Conservation (phyloP, 2,329 filamentous ascomycete genomes). For the Plectosphaerella cucumerina region DNA sequence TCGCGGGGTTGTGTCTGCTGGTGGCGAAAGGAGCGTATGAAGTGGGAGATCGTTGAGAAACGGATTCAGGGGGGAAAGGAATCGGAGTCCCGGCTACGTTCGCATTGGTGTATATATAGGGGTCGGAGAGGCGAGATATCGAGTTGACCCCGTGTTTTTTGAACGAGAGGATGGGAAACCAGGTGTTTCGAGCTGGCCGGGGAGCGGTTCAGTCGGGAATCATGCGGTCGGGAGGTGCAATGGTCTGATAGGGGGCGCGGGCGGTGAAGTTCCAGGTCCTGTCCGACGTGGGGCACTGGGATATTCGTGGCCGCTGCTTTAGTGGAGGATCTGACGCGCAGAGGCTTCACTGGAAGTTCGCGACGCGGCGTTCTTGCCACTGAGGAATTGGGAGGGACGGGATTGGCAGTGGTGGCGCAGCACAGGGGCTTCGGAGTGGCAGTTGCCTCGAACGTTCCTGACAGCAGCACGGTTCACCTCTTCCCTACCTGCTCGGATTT, state of each 20-base stretch:
- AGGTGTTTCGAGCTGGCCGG: not conserved
- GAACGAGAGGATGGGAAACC: not conserved
- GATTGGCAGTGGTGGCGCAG: no score
- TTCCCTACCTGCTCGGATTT: no score
- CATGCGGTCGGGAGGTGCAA: not conserved
- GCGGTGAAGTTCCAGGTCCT: not conserved
- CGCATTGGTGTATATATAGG: conserved; percentile 2
- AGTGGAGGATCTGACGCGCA: not conserved
- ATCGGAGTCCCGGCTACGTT: not conserved
- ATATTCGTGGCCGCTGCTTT: not conserved
- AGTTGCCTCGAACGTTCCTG: no score
- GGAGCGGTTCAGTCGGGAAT: not conserved
- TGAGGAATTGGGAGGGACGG: no score
- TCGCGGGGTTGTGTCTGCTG: not conserved
- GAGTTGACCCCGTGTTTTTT: not conserved
- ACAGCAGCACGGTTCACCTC: no score
- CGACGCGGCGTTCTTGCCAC: no score
- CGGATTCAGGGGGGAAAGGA: not conserved
- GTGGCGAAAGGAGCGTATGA: not conserved
- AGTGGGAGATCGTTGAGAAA: not conserved
- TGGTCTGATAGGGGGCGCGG: not conserved
- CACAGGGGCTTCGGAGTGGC: no score
- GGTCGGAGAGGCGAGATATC: not conserved
- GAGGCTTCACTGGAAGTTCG: no score
- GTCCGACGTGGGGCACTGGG: not conserved